phyloP scores from a whole-genome alignment of 257 asterid genomes.

The Solanum pinnatisectum region DNA sequence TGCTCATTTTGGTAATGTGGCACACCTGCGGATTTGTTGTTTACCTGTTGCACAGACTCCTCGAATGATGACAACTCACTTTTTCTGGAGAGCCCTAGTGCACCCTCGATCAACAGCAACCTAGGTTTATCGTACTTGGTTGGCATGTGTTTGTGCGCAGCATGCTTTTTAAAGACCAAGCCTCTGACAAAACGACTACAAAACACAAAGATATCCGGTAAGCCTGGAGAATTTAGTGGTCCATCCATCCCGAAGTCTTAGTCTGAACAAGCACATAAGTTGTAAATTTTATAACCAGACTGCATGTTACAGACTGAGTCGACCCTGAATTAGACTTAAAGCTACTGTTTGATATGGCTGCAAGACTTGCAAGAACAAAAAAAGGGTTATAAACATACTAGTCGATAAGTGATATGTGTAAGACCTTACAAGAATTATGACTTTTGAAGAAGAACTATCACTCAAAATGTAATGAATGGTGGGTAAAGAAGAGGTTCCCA shows the following conservation, averaged over 20 bases:
- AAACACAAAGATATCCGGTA: background rate
- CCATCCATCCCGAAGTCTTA: background rate
- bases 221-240: background rate
- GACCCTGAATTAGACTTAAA: background rate
- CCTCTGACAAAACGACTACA: constrained; percentile 75
- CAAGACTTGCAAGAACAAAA: background rate
- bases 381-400: background rate
- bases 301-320: background rate
- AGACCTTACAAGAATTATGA: background rate
- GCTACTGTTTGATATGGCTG: background rate
- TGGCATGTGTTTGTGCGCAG: constrained; percentile 95
- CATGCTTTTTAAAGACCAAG: constrained; percentile 82
- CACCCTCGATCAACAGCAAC: constrained; percentile 64
- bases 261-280: background rate
- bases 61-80: constrained; percentile 68
- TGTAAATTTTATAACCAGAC: background rate
- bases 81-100: constrained; percentile 62
- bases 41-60: constrained; percentile 76
- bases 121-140: constrained; percentile 68
- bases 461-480: background rate
- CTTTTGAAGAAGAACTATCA: background rate
- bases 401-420: background rate
- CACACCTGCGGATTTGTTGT: background rate
- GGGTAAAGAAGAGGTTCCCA: background rate
- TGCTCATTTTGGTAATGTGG: background rate